Evolutionary conservation across 2,329 filamentous ascomycete species (phyloP), one percentile per base, ranked within the genome.

Genomic region (Aspergillus spinulosporus): DNA sequence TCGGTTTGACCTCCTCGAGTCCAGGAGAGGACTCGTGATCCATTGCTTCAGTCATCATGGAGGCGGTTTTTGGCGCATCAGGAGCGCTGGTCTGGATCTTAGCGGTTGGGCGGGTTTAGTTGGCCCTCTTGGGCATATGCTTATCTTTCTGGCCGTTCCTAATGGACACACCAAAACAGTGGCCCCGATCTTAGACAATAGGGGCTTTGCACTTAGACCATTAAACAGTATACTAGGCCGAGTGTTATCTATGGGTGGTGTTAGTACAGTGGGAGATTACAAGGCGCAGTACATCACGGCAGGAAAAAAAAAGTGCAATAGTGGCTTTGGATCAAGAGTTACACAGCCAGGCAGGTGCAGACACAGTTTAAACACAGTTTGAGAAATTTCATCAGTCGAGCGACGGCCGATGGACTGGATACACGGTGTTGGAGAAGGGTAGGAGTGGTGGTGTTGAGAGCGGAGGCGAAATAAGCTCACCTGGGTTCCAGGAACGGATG

Each of bases 1-100:
- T 66, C 48, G 69, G 60, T 34, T 66, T 64, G 14, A 64, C 59
- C 15, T 64, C 54, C 60, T 70, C 59, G 51, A 76, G 66, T n/a
- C 62, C 68, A 40, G 76, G 76, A 36, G 74, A 76, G 40, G 74
- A 76, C 55, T 64, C 62, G 59, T 62, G 65, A 56, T 64, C 71
- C 65, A 76, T 76, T 61, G 66, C 66, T 56, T 75, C 72, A 62
- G 64, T 73, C 68, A 74, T 73, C 62, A 63, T 66, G 63, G 64
- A 66, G 61, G 63, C 47, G 58, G 58, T 62, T 65, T 64, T 54
- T 56, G 60, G 60, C 65, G 62, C 69, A 71, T 70, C 54, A 66
- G 64, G 64, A 61, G 63, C 60, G 58, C 55, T 59, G 58, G 52
- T 49, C 57, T 57, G 54, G 28, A 43, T 54, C 34, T 28, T 15